Evolutionary conservation across 2,329 filamentous ascomycete genomes (phyloP).

Genomic region (Ophiobolus disseminans): DNA sequence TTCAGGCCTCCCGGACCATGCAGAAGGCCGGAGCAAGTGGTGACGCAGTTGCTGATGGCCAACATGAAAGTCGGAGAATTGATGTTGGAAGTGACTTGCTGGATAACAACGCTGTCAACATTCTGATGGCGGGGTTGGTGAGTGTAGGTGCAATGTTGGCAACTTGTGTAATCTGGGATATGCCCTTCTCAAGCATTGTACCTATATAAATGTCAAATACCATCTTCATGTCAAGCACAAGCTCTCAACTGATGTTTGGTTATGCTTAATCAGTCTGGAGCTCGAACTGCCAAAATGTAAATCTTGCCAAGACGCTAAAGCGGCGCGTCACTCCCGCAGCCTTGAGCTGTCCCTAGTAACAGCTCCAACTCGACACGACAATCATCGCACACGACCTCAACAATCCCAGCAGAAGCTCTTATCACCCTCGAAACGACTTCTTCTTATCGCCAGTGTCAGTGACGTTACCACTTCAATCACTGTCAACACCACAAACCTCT

Average conservation of each 20-base stretch:
- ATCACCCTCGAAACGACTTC: too few relatives aligned
- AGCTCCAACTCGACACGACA: conserved; percentile 8
- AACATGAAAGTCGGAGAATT: conserved; percentile 59
- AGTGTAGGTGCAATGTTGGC: conserved; percentile 77
- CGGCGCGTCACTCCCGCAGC: conserved; percentile 42
- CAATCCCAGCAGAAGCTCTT: not conserved
- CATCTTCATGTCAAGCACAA: too few relatives aligned
- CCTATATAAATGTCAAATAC: not conserved
- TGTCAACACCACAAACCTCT: too few relatives aligned
- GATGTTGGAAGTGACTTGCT: conserved; percentile 75
- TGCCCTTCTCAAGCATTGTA: conserved; percentile 36
- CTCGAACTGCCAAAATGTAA: too few relatives aligned
- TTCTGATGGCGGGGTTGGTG: conserved; percentile 85
- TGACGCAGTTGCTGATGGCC: conserved; percentile 36
- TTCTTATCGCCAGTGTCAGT: too few relatives aligned
- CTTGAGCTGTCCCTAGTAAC: conserved; percentile 33
- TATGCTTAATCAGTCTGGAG: too few relatives aligned
- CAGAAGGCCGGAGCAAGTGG: conserved; percentile 37
- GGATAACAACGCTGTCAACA: conserved; percentile 96
- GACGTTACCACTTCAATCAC: too few relatives aligned
- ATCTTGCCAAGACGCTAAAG: conserved; percentile 40
- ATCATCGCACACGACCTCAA: not conserved
- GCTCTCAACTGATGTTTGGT: too few relatives aligned
- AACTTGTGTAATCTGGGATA: conserved; percentile 41
- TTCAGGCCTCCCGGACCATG: conserved; percentile 42